phyloP scores from a whole-genome alignment of 176 grass and related monocot genomes.

The Miscanthus lutarioriparius region DNA sequence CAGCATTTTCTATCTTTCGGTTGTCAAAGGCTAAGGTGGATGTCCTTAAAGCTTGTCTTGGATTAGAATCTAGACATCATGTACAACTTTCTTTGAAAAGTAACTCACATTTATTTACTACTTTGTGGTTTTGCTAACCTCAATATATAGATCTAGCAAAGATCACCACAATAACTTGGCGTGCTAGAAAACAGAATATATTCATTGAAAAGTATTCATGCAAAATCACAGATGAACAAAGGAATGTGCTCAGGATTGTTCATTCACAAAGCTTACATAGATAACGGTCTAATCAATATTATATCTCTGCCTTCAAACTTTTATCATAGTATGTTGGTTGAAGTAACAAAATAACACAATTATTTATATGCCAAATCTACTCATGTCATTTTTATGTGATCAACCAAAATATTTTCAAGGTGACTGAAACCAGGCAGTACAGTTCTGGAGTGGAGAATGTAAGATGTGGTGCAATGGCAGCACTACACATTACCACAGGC shows the following conservation, averaged over 20 bases:
- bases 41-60: conserved; percentile 4
- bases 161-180: neutral
- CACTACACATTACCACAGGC: neutral
- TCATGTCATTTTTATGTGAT: neutral
- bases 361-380: neutral
- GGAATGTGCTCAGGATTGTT: neutral
- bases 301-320: neutral
- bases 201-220: neutral
- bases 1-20: conserved; percentile 3
- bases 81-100: neutral
- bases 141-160: neutral
- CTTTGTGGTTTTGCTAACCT: neutral
- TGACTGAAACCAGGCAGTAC: neutral
- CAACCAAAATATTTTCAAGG: neutral
- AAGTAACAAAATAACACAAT: neutral
- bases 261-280: neutral
- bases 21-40: conserved; percentile 4
- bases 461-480: neutral
- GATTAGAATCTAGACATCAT: neutral
- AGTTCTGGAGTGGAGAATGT: neutral
- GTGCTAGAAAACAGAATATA: neutral
- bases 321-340: neutral
- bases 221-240: neutral
- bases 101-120: neutral
- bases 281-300: neutral